Conservation (phyloP, 768 basidiomycete species). For the Saitozyma podzolica region DNA sequence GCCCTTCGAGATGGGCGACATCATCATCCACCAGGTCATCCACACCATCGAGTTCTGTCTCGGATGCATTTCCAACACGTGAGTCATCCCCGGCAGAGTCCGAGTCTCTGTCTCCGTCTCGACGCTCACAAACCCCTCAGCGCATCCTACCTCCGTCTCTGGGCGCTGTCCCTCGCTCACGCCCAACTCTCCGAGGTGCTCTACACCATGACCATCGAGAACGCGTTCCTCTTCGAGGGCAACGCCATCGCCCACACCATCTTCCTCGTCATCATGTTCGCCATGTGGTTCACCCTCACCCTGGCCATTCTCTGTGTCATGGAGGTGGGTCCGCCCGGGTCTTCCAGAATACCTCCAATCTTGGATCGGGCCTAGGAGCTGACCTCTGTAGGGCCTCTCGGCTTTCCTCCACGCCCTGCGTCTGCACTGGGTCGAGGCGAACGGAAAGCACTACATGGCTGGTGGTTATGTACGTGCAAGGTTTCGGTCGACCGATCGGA, state of each 20-base stretch:
- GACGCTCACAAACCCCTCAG: conserved; percentile 15
- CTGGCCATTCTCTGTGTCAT: conserved; percentile 82
- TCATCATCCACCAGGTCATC: conserved; percentile 94
- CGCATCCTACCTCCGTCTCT: conserved; percentile 64
- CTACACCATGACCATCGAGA: conserved; percentile 74
- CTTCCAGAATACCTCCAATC: not conserved
- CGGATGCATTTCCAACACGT: conserved; percentile 95
- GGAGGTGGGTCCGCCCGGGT: conserved; percentile 67
- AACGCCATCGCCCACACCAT: conserved; percentile 55
- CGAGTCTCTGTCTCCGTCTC: conserved; percentile 12
- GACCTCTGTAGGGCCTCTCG: conserved; percentile 12
- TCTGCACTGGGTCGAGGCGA: conserved; percentile 70
- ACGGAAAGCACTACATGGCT: conserved; percentile 92
- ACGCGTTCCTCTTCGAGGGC: conserved; percentile 55
- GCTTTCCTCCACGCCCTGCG: conserved; percentile 18
- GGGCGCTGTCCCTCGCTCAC: conserved; percentile 97
- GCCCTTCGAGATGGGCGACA: conserved; percentile 89
- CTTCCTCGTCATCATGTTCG: conserved; percentile 66
- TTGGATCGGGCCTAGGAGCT: not conserved
- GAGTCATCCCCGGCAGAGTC: conserved; percentile 15
- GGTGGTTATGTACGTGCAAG: conserved; percentile 62
- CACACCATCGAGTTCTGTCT: conserved; percentile 99
- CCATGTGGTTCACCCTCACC: conserved; percentile 79
- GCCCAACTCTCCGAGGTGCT: conserved; percentile 78
- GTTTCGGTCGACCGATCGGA: not conserved